Evolutionary conservation across 202 grass and related monocot genomes (phyloP).

Genomic region (Dendrocalamus latiflorus): DNA sequence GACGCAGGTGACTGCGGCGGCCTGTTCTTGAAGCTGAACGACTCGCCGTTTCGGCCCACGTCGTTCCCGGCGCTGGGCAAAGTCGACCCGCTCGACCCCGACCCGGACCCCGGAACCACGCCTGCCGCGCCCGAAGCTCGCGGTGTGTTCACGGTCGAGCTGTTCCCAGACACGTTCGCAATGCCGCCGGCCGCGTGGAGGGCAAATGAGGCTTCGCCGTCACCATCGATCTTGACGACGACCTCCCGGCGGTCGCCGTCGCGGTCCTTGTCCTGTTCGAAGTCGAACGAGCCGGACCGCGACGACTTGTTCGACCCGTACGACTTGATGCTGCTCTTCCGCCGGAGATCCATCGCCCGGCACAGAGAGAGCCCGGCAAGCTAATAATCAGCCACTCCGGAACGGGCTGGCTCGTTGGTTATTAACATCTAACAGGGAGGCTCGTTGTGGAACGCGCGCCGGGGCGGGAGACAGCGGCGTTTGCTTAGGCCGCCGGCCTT

Average conservation of each 20-base stretch:
- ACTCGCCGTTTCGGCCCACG: constrained; percentile 20
- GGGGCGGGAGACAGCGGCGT: not conserved
- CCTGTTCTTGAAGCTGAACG: constrained; percentile 65
- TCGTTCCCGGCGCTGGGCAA: not conserved
- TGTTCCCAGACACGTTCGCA: no score
- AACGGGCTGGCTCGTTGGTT: not conserved
- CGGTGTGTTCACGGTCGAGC: no score
- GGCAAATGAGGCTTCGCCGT: no score
- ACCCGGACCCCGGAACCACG: not conserved
- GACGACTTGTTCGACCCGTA: no score
- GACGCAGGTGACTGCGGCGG: constrained; percentile 22
- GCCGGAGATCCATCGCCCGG: not conserved
- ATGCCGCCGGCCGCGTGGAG: no score
- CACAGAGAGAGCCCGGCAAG: not conserved
- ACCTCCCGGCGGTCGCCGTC: no score
- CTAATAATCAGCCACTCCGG: not conserved
- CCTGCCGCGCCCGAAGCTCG: no score
- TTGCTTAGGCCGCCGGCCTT: not conserved
- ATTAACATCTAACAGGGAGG: not conserved
- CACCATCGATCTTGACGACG: no score
- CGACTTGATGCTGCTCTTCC: no score
- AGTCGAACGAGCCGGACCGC: no score
- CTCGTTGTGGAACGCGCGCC: not conserved
- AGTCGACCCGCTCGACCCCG: not conserved
- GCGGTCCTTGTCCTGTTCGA: no score